Percentiles rank a stretch among this genome's conserved stretches.
These are phyloP conservation scores for Dichotomocladium elegans DNA, from an alignment of 371 early-diverging fungal genomes.

Conservation along the genomic window DNA sequence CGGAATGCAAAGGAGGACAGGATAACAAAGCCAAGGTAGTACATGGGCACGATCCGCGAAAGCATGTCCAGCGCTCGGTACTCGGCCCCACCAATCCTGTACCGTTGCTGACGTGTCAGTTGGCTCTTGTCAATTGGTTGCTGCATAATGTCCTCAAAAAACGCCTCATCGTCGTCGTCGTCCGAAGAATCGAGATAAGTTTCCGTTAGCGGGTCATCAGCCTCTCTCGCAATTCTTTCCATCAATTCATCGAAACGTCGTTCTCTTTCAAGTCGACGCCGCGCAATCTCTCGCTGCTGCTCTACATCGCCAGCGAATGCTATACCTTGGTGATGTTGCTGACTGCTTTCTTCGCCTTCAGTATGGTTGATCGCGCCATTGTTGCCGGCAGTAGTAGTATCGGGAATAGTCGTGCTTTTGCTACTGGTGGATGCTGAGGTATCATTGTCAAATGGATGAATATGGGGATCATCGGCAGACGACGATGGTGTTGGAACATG, in stretches of 20 bases:
- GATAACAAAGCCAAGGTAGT: constrained; percentile 29
- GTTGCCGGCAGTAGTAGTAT: constrained; percentile 5
- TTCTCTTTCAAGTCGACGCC: constrained; percentile 28
- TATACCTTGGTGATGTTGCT: constrained; percentile 19
- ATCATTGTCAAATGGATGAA: background rate
- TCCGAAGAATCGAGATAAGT: constrained; percentile 7
- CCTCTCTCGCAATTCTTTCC: constrained; percentile 11
- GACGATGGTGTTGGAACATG: no score
- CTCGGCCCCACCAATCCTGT: constrained; percentile 44
- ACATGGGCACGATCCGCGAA: constrained; percentile 27
- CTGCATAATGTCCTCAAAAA: constrained; percentile 23
- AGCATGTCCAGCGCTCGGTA: constrained; percentile 41
- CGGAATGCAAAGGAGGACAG: constrained; percentile 27
- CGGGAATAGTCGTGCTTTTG: background rate
- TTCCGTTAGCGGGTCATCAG: background rate
- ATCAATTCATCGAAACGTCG: constrained; percentile 29
- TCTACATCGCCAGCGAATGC: constrained; percentile 42
- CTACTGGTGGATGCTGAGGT: background rate
- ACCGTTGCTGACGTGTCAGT: constrained; percentile 37
- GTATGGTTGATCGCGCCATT: no score
- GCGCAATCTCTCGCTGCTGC: constrained; percentile 33
- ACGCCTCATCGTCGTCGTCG: constrained; percentile 25
- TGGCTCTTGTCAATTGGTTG: constrained; percentile 42
- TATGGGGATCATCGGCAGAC: no score
- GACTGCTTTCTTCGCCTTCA: no score